Evolutionary conservation across 352 stramenopile species (phyloP), one percentile per base, ranked within the genome.

Genomic region (Globisporangium cylindrosporum): DNA sequence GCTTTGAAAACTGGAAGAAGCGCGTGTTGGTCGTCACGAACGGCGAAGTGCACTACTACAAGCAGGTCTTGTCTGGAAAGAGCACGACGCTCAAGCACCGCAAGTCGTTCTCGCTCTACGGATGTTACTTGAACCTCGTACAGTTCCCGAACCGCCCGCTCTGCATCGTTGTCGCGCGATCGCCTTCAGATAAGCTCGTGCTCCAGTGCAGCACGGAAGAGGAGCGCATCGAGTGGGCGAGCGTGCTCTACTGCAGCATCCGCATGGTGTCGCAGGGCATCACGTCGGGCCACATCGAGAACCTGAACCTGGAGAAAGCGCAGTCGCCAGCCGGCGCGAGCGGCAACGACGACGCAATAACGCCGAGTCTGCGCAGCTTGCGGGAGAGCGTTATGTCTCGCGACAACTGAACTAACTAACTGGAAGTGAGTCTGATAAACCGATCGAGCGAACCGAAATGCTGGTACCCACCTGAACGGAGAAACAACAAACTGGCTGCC

Each of bases 211-310:
- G 68, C 32, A 80, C 78, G 3, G 76, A 91, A 32, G 77, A 87
- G n/a, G 86, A 96, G 65, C 86, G 87, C n/a, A 80, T 94, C 68
- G 87, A 94, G 67, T 96, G 89, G 89, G 87, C 87, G 25, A 94
- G 87, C 59, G 81, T 92, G 46, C 84, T 96, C 56, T 93, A 94
- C 75, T 96, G 89, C 77, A 92, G 77, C 67, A 96, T 96, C 66
- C 84, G 86, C 63, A 91, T 96, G 78, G 85, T 92, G 18, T 93
- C 87, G 34, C 87, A 95, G 68, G 89, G 89, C 29, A 88, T 96
- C 62, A 96, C 87, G 1, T 86, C 84, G 0, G 87, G 85, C 20
- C 87, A 93, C 67, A 94, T 93, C 36, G 82, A 88, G 59, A 84
- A 86, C 38, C 61, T 94, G 25, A 77, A 92, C 41, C 73, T 94